Percentiles rank a stretch among this genome's conserved stretches.
These are phyloP conservation scores for Verticillium tricorpus DNA, from an alignment of 2,329 filamentous ascomycete species.

Conservation along the genomic window DNA sequence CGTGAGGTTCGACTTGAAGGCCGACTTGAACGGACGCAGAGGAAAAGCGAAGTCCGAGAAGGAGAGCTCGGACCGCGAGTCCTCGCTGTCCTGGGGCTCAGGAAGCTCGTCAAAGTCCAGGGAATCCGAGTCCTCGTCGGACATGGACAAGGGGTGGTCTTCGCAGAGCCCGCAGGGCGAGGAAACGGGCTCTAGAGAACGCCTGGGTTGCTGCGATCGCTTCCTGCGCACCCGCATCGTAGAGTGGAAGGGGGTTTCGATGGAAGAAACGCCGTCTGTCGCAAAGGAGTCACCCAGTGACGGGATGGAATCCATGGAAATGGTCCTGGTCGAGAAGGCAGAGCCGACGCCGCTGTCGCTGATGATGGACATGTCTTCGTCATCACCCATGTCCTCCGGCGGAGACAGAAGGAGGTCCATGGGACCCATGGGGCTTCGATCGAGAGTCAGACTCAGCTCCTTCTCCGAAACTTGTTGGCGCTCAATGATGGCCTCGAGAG, in stretches of 20 bases:
- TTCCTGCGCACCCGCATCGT: slow-evolving; percentile 23
- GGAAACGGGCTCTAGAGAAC: slow-evolving; percentile 50
- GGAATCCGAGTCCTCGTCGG: slow-evolving; percentile 42
- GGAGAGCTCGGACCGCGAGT: slow-evolving; percentile 26
- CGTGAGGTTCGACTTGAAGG: slow-evolving; percentile 66
- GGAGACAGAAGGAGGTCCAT: slow-evolving; percentile 56
- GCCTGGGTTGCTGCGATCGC: slow-evolving; percentile 32
- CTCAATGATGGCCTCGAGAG: slow-evolving; percentile 51
- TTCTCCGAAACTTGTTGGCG: slow-evolving; percentile 53
- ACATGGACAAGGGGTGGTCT: slow-evolving; percentile 46
- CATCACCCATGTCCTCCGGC: slow-evolving; percentile 52
- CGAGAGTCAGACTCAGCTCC: slow-evolving; percentile 50
- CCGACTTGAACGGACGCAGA: slow-evolving; percentile 48
- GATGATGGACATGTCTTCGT: slow-evolving; percentile 33
- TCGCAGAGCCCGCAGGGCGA: slow-evolving; percentile 49
- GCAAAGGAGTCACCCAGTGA: slow-evolving; percentile 53
- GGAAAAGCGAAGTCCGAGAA: slow-evolving; percentile 25
- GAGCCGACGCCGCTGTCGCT: slow-evolving; percentile 52
- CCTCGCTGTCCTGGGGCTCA: slow-evolving; percentile 21
- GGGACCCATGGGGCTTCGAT: slow-evolving; percentile 51
- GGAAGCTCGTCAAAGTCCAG: slow-evolving; percentile 28
- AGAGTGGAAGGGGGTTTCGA: slow-evolving; percentile 43
- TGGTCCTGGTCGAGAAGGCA: slow-evolving; percentile 47
- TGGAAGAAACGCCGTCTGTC: slow-evolving; percentile 43
- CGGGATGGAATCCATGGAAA: slow-evolving; percentile 57